Conservation (phyloP, 768 basidiomycete genomes). For the Rhizopogon salebrosus region DNA sequence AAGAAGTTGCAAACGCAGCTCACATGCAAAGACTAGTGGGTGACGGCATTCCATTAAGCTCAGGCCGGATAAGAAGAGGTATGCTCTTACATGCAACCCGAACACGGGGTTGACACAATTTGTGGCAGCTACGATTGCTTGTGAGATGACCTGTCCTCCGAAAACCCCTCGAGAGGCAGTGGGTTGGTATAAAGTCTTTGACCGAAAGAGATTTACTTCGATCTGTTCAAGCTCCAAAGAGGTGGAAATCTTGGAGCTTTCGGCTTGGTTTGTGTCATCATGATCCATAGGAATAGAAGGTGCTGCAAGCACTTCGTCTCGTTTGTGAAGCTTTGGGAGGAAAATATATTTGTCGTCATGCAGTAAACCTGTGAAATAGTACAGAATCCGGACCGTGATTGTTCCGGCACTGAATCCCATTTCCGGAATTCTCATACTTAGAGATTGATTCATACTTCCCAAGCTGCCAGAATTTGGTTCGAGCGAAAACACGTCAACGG, state of each 20-base stretch:
- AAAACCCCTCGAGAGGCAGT: constrained; percentile 66
- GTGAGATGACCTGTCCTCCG: constrained; percentile 88
- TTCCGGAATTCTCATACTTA: too few species aligned
- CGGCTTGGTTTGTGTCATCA: constrained; percentile 44
- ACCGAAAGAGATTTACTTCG: constrained; percentile 74
- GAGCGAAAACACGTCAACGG: too few species aligned
- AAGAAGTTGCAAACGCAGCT: constrained; percentile 17
- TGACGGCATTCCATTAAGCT: neutral
- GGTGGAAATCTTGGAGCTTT: constrained; percentile 64
- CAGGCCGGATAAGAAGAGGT: neutral
- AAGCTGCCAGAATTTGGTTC: too few species aligned
- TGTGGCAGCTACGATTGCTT: constrained; percentile 78
- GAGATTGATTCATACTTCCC: too few species aligned
- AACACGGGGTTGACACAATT: constrained; percentile 63
- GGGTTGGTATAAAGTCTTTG: constrained; percentile 67
- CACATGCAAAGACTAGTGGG: constrained; percentile 63
- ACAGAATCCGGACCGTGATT: too few species aligned
- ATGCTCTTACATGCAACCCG: constrained; percentile 61
- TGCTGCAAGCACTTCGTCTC: neutral
- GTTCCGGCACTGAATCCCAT: too few species aligned
- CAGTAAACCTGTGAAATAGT: too few species aligned
- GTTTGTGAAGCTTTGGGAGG: neutral
- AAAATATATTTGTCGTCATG: neutral
- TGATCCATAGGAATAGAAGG: constrained; percentile 22
- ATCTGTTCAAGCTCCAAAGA: constrained; percentile 76